Evolutionary conservation across 305 asterid species (phyloP).

Genomic region (Rubia tinctorum): DNA sequence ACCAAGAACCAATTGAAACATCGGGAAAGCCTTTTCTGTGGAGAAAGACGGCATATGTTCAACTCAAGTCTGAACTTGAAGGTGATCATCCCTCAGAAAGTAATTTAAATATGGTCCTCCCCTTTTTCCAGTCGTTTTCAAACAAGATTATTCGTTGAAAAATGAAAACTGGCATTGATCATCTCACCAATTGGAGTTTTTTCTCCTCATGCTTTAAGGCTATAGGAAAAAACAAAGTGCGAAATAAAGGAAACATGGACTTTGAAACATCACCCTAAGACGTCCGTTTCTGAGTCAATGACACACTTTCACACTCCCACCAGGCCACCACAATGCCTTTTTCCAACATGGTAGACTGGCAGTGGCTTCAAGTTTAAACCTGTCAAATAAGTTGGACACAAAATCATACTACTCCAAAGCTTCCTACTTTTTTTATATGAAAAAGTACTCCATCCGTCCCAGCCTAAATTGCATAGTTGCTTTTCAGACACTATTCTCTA

Average conservation of each 20-base stretch:
- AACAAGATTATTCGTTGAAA: not conserved
- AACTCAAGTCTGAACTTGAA: not conserved
- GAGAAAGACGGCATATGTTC: not conserved
- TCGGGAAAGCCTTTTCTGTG: not conserved
- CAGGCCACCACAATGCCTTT: not conserved
- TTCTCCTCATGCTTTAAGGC: too few relatives aligned
- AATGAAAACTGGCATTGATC: not conserved
- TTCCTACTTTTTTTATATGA: too few relatives aligned
- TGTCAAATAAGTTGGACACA: not conserved
- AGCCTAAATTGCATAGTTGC: too few relatives aligned
- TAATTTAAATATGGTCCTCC: not conserved
- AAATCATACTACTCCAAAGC: too few relatives aligned
- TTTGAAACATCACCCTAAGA: not conserved
- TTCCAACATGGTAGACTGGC: too few relatives aligned
- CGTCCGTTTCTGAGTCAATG: too few relatives aligned
- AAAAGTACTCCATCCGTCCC: too few relatives aligned
- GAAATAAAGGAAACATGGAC: not conserved
- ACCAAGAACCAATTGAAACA: not conserved
- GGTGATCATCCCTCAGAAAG: not conserved
- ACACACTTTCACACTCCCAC: not conserved
- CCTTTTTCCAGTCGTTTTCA: not conserved
- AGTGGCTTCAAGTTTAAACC: not conserved
- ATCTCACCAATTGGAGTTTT: not conserved
- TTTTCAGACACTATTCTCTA: too few relatives aligned
- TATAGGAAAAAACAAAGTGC: too few relatives aligned